These are phyloP conservation scores for Hypomyces perniciosus DNA, from an alignment of 2,329 filamentous ascomycete species.

Conservation along the genomic window DNA sequence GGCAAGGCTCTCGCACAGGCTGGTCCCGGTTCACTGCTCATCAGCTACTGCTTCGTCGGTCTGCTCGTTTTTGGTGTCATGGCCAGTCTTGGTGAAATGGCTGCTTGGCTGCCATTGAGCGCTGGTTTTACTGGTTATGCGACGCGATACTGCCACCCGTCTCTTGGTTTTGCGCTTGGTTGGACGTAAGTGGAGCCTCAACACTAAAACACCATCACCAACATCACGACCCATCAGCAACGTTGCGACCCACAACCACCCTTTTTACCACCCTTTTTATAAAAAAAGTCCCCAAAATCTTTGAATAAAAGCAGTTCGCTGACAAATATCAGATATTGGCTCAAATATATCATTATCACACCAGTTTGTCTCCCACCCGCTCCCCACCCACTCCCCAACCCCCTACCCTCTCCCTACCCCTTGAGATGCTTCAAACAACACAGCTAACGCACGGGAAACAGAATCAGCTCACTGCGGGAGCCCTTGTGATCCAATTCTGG, in stretches of 20 bases:
- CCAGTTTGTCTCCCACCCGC: constrained; percentile 33
- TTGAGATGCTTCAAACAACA: too few species aligned
- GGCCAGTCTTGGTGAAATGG: constrained; percentile 78
- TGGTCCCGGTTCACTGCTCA: constrained; percentile 61
- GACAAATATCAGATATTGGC: constrained; percentile 45
- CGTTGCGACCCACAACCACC: too few species aligned
- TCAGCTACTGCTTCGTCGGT: constrained; percentile 65
- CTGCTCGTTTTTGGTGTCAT: constrained; percentile 75
- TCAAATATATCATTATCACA: constrained; percentile 79
- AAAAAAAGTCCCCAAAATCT: background rate
- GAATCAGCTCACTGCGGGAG: constrained; percentile 76
- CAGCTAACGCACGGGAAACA: too few species aligned
- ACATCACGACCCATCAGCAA: too few species aligned
- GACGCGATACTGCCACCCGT: constrained; percentile 71
- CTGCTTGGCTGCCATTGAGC: constrained; percentile 70
- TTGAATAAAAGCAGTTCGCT: constrained; percentile 6
- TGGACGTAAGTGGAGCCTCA: constrained; percentile 51
- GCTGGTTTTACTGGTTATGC: constrained; percentile 80
- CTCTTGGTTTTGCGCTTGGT: constrained; percentile 72
- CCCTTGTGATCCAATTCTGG: constrained; percentile 77
- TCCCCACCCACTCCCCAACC: too few species aligned
- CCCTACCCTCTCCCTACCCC: too few species aligned
- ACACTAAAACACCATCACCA: background rate
- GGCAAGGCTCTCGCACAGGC: constrained; percentile 48
- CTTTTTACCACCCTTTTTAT: too few species aligned